Conservation (phyloP, 345 rosid species). For the Brassica incana region DNA sequence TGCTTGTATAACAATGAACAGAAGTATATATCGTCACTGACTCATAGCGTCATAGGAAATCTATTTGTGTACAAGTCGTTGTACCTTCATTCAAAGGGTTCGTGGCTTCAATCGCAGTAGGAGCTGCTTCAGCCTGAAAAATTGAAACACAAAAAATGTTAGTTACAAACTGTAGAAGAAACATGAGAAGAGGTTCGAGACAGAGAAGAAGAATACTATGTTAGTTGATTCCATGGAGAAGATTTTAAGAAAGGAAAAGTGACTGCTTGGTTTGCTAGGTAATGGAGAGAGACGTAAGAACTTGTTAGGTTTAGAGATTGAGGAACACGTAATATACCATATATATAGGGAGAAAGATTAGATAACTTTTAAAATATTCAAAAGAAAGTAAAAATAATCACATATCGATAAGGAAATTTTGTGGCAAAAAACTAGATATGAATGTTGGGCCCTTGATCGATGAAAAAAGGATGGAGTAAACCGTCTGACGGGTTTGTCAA, state of each 20-base stretch:
- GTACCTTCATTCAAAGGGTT: neutral
- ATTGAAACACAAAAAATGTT: neutral
- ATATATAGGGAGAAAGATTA: neutral
- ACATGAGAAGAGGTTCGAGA: neutral
- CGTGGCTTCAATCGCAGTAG: neutral
- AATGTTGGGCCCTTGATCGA: neutral
- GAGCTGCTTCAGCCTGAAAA: neutral
- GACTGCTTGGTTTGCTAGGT: neutral
- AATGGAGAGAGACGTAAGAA: neutral
- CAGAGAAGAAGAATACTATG: neutral
- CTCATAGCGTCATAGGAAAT: neutral
- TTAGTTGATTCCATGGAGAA: neutral
- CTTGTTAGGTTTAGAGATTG: neutral
- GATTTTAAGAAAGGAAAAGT: neutral
- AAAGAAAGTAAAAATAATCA: neutral
- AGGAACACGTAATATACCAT: neutral
- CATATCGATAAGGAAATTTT: neutral
- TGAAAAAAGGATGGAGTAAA: too few relatives aligned
- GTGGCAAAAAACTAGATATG: neutral
- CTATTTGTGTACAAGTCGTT: neutral
- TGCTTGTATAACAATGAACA: neutral
- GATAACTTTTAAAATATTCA: too few relatives aligned
- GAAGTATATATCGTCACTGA: neutral
- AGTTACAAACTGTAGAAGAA: neutral
- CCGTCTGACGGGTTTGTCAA: too few relatives aligned